Base-by-base conservation (phyloP, 768 basidiomycete species). In the Rhodosporidiobolus odoratus region DNA sequence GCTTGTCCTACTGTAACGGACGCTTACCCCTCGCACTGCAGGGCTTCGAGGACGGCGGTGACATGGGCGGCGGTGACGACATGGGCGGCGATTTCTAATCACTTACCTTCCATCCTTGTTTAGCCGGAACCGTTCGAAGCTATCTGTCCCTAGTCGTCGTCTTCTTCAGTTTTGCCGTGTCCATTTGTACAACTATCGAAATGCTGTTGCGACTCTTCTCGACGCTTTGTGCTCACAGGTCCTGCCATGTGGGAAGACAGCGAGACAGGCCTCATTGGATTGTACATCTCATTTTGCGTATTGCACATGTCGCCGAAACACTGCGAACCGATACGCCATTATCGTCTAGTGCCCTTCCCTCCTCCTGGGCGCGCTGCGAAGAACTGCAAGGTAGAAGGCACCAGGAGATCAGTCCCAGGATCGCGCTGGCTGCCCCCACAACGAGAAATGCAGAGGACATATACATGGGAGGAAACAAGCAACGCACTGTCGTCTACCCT, bases 401-500 rank as follows among this genome's bases (percentile, higher is more conserved):
- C 9, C n/a, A 41, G 58, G 12, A 57, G 27, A n/a, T n/a, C n/a
- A n/a, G n/a, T n/a, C 38, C 21, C 15, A 16, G 43, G 23, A 23
- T 12, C 23, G n/a, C 25, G 4, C 37, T 10, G 4, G 30, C 15
- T 7, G 48, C 8, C 50, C 1, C 23, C 2, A 30, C n/a, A n/a
- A 10, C 30, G 3, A n/a, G 27, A 17, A 40, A 27, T 34, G n/a
- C n/a, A 23, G 19, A 25, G 16, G 48, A 50, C 10, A 25, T 16
- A 50, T 25, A 34, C 37, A 25, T 35, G 16, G 34, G 27, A 15
- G 30, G 21, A 52, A 59, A 32, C 10, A 37, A 3, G 34, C 9
- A 30, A 73, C 72, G 32, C 62, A 73, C 72, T 83, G 78, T 95
- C 91, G 76, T 97, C 94, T 59, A 81, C 90, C 89, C 95, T 86